A percentile compares a stretch with the other conserved stretches of the same genome.
Evolutionary conservation across 139 green algal species (phyloP).

Genomic region (Mesotaenium endlicherianum): DNA sequence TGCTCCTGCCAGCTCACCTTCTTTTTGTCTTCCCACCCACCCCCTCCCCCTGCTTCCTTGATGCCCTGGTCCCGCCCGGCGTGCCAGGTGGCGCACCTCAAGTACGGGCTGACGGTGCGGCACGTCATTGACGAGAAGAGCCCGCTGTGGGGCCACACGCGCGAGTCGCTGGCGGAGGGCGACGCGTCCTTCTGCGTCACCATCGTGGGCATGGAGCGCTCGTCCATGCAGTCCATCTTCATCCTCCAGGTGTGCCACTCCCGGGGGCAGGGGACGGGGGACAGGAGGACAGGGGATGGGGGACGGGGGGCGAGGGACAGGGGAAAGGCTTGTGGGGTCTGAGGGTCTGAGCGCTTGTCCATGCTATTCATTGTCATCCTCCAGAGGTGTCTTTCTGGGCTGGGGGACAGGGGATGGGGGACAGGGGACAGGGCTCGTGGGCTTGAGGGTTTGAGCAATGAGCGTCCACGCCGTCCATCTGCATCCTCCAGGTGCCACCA

Average conservation of each 20-base stretch:
- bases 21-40: neutral
- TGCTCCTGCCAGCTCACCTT: neutral
- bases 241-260: slow-evolving; percentile 49
- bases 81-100: slow-evolving; percentile 33
- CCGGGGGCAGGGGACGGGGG: too few relatives aligned
- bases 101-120: slow-evolving; percentile 24
- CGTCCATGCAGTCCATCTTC: slow-evolving; percentile 44
- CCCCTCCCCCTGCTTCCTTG: neutral
- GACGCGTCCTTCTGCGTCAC: slow-evolving; percentile 41
- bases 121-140: slow-evolving; percentile 35
- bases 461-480: too few relatives aligned
- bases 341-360: too few relatives aligned
- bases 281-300: too few relatives aligned
- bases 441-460: too few relatives aligned
- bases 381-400: too few relatives aligned
- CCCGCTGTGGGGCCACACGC: slow-evolving; percentile 38
- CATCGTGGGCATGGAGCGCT: slow-evolving; percentile 34
- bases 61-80: neutral
- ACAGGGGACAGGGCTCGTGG: too few relatives aligned
- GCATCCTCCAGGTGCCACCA: too few relatives aligned
- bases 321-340: too few relatives aligned
- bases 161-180: slow-evolving; percentile 4
- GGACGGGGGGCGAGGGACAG: too few relatives aligned
- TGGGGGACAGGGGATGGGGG: too few relatives aligned
- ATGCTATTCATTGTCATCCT: too few relatives aligned